Evolutionary conservation across 2,329 filamentous ascomycete genomes (phyloP).

Genomic region (Claviceps spartinae): DNA sequence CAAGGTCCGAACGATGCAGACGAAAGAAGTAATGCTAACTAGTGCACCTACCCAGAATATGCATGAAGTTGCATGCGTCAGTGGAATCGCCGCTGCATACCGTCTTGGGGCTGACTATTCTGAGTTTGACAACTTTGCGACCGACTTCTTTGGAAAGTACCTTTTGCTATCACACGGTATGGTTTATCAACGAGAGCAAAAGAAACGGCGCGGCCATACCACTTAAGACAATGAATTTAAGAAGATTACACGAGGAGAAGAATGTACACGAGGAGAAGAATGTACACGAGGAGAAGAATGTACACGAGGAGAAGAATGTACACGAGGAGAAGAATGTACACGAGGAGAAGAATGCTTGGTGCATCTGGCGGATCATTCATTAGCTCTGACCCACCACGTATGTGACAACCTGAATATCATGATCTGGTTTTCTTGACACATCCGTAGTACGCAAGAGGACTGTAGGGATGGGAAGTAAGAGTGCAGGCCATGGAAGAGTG

Average conservation of each 20-base stretch:
- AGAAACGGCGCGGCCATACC: constrained; percentile 11
- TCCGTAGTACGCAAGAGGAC: not conserved
- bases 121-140: constrained; percentile 41
- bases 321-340: too few species aligned
- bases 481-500: not conserved
- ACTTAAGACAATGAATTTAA: not conserved
- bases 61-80: constrained; percentile 58
- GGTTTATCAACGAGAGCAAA: constrained; percentile 21
- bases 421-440: not conserved
- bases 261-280: too few species aligned
- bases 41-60: constrained; percentile 34
- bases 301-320: too few species aligned
- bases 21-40: not conserved
- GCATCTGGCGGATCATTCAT: not conserved
- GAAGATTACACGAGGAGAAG: not conserved
- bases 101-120: constrained; percentile 52
- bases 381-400: not conserved
- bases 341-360: too few species aligned
- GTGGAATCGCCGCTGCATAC: constrained; percentile 57
- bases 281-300: too few species aligned
- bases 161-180: constrained; percentile 31
- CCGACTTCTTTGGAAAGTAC: constrained; percentile 34
- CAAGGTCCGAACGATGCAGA: not conserved
- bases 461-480: not conserved
- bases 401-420: not conserved